Evolutionary conservation across 2,329 filamentous ascomycete genomes (phyloP).

Genomic region (Clonostachys rosea): DNA sequence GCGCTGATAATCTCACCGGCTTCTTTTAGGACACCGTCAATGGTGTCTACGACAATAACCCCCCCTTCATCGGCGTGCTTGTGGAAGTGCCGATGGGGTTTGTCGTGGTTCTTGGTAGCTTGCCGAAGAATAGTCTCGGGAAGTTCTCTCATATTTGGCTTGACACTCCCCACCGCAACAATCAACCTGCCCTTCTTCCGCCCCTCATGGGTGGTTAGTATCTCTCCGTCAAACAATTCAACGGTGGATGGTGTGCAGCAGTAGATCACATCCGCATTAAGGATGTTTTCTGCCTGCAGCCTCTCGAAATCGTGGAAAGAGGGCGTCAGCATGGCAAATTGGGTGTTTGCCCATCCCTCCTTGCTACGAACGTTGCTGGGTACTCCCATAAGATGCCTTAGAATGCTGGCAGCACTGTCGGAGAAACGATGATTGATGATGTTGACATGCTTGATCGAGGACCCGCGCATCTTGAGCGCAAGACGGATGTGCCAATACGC

Average conservation of each 20-base stretch:
- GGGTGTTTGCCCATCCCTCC: slow-evolving; percentile 60
- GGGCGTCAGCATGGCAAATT: slow-evolving; percentile 66
- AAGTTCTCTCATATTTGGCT: slow-evolving; percentile 75
- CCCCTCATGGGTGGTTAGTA: slow-evolving; percentile 69
- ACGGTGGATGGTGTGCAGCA: slow-evolving; percentile 76
- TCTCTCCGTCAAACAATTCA: slow-evolving; percentile 69
- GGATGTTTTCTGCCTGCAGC: slow-evolving; percentile 66
- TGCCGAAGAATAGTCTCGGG: slow-evolving; percentile 71
- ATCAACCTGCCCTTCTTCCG: slow-evolving; percentile 67
- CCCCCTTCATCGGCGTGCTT: slow-evolving; percentile 61
- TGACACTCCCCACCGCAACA: slow-evolving; percentile 66
- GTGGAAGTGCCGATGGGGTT: slow-evolving; percentile 55
- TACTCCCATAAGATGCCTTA: slow-evolving; percentile 42
- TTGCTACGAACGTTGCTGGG: slow-evolving; percentile 36
- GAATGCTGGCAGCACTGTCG: slow-evolving; percentile 45
- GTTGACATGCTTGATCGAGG: slow-evolving; percentile 73
- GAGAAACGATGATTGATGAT: slow-evolving; percentile 75
- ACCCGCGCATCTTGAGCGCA: slow-evolving; percentile 66
- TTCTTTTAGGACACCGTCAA: slow-evolving; percentile 75
- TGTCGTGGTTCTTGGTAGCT: slow-evolving; percentile 41
- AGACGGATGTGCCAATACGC: slow-evolving; percentile 94
- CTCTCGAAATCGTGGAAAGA: slow-evolving; percentile 64
- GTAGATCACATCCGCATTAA: slow-evolving; percentile 76
- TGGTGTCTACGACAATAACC: slow-evolving; percentile 68
- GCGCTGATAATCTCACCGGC: slow-evolving; percentile 84